These are phyloP conservation scores for Boletus reticulatus DNA, from an alignment of 768 basidiomycete genomes.

Conservation along the genomic window DNA sequence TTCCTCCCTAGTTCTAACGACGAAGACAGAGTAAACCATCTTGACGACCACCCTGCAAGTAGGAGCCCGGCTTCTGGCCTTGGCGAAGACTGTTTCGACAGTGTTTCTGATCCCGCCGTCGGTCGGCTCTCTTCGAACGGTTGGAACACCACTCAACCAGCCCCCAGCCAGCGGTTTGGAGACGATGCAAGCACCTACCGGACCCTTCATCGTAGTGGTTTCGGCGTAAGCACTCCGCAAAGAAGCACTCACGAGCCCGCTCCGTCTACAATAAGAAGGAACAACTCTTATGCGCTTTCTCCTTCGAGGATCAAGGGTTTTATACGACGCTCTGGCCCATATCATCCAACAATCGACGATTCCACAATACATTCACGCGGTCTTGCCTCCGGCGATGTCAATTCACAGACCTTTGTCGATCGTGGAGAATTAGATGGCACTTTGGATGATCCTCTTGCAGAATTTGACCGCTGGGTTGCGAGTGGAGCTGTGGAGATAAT, in stretches of 20 bases:
- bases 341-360: not conserved
- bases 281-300: constrained; percentile 15
- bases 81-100: constrained; percentile 32
- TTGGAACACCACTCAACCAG: not conserved
- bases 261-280: not conserved
- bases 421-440: constrained; percentile 7
- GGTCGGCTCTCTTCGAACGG: not conserved
- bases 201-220: not conserved
- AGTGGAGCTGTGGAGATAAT: constrained; percentile 62
- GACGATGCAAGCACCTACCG: constrained; percentile 7
- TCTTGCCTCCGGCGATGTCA: not conserved
- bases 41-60: not conserved
- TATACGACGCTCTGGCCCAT: constrained; percentile 5
- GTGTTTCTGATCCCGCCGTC: constrained; percentile 14
- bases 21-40: constrained; percentile 7
- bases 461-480: constrained; percentile 66
- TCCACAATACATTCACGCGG: not conserved
- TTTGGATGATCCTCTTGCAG: constrained; percentile 52
- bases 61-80: constrained; percentile 10
- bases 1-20: constrained; percentile 18
- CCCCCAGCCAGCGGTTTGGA: constrained; percentile 6
- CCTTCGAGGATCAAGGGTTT: constrained; percentile 27
- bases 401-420: not conserved
- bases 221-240: not conserved
- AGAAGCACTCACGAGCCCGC: not conserved